A percentile compares a stretch with the other conserved stretches of the same genome.
phyloP scores from a whole-genome alignment of 805 yeast genomes.

The Metschnikowia colocasiae region DNA sequence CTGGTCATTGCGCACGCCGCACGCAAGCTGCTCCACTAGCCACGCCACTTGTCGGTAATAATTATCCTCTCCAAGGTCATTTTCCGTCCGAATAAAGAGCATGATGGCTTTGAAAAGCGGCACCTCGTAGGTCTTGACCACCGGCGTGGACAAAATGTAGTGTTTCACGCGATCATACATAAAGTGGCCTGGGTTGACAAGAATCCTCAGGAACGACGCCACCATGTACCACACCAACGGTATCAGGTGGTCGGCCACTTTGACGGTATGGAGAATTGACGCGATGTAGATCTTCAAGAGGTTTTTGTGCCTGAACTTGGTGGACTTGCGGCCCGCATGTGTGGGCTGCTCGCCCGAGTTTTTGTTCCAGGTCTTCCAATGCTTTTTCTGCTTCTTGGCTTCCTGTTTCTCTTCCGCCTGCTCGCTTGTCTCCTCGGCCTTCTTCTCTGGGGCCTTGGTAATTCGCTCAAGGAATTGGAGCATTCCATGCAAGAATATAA shows the following conservation, averaged over 20 bases:
- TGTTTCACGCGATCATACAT: slow-evolving; percentile 68
- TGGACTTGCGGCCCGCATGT: slow-evolving; percentile 32
- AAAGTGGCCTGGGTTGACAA: slow-evolving; percentile 67
- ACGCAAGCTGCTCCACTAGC: slow-evolving; percentile 51
- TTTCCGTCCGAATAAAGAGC: slow-evolving; percentile 20
- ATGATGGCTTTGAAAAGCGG: slow-evolving; percentile 45
- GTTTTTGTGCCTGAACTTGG: slow-evolving; percentile 51
- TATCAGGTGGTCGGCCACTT: slow-evolving; percentile 14
- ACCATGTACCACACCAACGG: slow-evolving; percentile 46
- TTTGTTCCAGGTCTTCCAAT: background rate
- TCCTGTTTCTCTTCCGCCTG: background rate
- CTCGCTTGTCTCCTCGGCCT: background rate
- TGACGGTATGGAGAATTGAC: slow-evolving; percentile 39
- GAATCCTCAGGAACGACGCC: slow-evolving; percentile 53
- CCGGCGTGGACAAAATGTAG: slow-evolving; percentile 60
- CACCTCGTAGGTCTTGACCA: slow-evolving; percentile 36
- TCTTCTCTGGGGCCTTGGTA: slow-evolving; percentile 8
- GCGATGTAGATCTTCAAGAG: slow-evolving; percentile 53
- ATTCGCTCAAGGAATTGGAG: slow-evolving; percentile 20
- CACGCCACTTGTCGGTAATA: slow-evolving; percentile 61
- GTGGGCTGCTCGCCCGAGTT: background rate
- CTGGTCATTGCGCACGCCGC: slow-evolving; percentile 41
- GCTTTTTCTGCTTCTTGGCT: background rate
- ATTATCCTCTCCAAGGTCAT: slow-evolving; percentile 38
- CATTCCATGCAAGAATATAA: slow-evolving; percentile 43